Percentiles rank a stretch among this genome's conserved stretches.
Conservation (phyloP, 345 rosid genomes). For the Aethionema arabicum region DNA sequence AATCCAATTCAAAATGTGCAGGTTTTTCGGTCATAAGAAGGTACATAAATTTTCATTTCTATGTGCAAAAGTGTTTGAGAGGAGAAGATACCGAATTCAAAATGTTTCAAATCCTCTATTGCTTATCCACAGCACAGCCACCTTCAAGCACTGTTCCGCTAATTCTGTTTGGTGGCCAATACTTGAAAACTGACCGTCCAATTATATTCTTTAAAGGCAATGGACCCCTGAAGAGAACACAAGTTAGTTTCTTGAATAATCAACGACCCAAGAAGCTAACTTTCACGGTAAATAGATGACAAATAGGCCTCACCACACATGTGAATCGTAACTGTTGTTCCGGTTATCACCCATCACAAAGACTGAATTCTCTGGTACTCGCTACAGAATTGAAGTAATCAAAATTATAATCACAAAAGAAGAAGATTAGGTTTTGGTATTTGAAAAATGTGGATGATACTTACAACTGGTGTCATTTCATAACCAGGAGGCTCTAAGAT, state of each 20-base stretch:
- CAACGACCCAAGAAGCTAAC: conserved; percentile 20
- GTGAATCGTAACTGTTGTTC: conserved; percentile 94
- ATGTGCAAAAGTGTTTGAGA: conserved; percentile 19
- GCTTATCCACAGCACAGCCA: conserved; percentile 68
- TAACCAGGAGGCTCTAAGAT: conserved; percentile 76
- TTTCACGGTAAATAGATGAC: neutral
- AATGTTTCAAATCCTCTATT: conserved; percentile 36
- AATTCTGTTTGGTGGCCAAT: conserved; percentile 90
- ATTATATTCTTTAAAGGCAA: conserved; percentile 87
- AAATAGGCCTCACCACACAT: conserved; percentile 63
- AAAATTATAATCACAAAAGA: neutral
- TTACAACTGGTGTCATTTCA: conserved; percentile 76
- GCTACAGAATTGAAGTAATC: conserved; percentile 41
- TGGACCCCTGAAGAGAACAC: conserved; percentile 64
- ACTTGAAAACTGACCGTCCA: conserved; percentile 85
- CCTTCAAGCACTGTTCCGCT: conserved; percentile 62
- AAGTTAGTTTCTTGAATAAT: conserved; percentile 16
- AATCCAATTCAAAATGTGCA: conserved; percentile 19
- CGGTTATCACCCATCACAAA: conserved; percentile 99
- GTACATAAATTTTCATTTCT: conserved; percentile 2
- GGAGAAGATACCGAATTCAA: conserved; percentile 7
- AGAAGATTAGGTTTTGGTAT: neutral
- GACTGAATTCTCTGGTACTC: conserved; percentile 72
- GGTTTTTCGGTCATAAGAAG: conserved; percentile 3
- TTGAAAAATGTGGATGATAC: conserved; percentile 28